Evolutionary conservation across 116 monocot species (phyloP).

Genomic region (Posidonia oceanica): DNA sequence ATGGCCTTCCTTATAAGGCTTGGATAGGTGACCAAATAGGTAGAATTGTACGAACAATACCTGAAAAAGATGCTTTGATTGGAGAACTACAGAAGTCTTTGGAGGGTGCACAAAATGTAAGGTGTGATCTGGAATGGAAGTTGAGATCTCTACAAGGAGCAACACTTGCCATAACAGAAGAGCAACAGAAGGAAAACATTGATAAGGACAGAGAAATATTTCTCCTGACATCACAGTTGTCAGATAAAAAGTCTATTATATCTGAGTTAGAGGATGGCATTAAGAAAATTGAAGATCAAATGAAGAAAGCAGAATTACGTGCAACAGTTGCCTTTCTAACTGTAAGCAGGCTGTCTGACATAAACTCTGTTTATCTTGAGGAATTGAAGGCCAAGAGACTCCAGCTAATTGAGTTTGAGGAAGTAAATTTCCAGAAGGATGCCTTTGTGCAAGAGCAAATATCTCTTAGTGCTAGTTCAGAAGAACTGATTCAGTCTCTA

Average conservation of each 20-base stretch:
- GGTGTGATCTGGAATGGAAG: slow-evolving; percentile 66
- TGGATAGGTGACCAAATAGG: slow-evolving; percentile 47
- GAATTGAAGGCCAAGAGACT: slow-evolving; percentile 22
- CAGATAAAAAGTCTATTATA: slow-evolving; percentile 29
- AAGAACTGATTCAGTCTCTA: slow-evolving; percentile 23
- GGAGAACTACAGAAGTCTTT: slow-evolving; percentile 67
- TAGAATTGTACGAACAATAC: slow-evolving; percentile 39
- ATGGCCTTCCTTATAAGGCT: slow-evolving; percentile 27
- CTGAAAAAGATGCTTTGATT: slow-evolving; percentile 64
- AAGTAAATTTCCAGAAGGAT: slow-evolving; percentile 30
- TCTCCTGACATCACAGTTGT: slow-evolving; percentile 34
- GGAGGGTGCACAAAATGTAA: slow-evolving; percentile 55
- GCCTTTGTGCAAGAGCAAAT: slow-evolving; percentile 22
- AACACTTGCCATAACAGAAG: slow-evolving; percentile 69
- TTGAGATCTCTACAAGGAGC: slow-evolving; percentile 84
- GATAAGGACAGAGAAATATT: slow-evolving; percentile 64
- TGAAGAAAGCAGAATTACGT: slow-evolving; percentile 24
- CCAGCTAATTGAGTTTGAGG: slow-evolving; percentile 23
- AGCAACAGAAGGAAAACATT: slow-evolving; percentile 57
- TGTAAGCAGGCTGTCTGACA: slow-evolving; percentile 29
- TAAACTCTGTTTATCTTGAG: slow-evolving; percentile 19
- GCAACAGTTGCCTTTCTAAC: slow-evolving; percentile 38
- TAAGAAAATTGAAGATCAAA: slow-evolving; percentile 18
- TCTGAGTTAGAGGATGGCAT: slow-evolving; percentile 33
- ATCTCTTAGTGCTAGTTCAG: slow-evolving; percentile 13